Conservation (phyloP, 805 yeast species). For the Candida tibetensis region DNA sequence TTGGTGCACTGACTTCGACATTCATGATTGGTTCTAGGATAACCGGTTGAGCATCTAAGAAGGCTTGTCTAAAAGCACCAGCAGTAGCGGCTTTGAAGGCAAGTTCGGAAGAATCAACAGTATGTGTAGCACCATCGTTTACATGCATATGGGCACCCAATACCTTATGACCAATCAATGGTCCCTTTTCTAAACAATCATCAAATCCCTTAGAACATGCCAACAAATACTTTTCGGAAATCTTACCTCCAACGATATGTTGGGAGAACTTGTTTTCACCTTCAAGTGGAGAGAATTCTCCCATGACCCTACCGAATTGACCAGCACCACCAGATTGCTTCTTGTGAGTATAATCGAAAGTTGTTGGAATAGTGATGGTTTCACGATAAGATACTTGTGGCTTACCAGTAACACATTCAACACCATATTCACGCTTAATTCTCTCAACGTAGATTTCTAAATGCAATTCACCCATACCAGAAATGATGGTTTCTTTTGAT, state of each 20-base stretch:
- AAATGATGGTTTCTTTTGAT: conserved; percentile 89
- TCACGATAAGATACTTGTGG: conserved; percentile 99
- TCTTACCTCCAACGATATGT: conserved; percentile 93
- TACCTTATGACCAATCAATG: conserved; percentile 91
- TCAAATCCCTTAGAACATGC: conserved; percentile 97
- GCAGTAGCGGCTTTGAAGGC: conserved; percentile 91
- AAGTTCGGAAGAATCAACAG: conserved; percentile 94
- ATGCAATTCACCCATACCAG: conserved; percentile 98
- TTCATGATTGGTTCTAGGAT: conserved; percentile 96
- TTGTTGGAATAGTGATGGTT: conserved; percentile 68
- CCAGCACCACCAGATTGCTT: conserved; percentile 99
- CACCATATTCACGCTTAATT: conserved; percentile 95
- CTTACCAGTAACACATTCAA: conserved; percentile 91
- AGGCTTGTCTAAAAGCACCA: conserved; percentile 90
- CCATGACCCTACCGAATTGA: conserved; percentile 96
- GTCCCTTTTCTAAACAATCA: conserved; percentile 94
- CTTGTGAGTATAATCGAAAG: conserved; percentile 93
- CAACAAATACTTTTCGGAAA: conserved; percentile 87
- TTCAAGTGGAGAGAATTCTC: conserved; percentile 64
- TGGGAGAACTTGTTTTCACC: conserved; percentile 77
- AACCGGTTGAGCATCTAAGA: conserved; percentile 78
- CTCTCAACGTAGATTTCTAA: conserved; percentile 97
- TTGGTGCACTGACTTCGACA: conserved; percentile 89
- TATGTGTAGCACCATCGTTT: conserved; percentile 96
- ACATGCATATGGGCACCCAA: conserved; percentile 90